phyloP scores from a whole-genome alignment of 306 rosid species.

The Cyclanthera cordifolia region DNA sequence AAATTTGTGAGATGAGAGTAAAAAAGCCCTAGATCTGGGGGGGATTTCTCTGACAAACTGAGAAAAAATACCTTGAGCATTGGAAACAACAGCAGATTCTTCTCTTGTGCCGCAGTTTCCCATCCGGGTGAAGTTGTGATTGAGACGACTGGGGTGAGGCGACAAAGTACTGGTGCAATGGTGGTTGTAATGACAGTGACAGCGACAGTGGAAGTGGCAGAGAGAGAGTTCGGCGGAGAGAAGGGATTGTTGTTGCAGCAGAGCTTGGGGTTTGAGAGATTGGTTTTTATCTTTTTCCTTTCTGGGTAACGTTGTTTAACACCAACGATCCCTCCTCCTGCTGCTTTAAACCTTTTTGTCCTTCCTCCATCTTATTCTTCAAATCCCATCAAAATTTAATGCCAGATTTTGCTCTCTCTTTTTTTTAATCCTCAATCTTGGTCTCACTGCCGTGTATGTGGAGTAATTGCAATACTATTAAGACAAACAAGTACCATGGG shows the following conservation, averaged over 20 bases:
- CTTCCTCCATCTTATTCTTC: background rate
- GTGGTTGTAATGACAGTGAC: background rate
- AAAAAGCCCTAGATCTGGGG: constrained; percentile 40
- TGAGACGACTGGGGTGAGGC: constrained; percentile 16
- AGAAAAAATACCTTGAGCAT: constrained; percentile 56
- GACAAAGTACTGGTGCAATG: constrained; percentile 1
- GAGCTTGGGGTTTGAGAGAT: too few relatives aligned
- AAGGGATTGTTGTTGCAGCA: background rate
- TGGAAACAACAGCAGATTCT: constrained; percentile 87
- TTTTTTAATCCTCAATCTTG: too few relatives aligned
- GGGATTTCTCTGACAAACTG: background rate
- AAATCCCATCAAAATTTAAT: background rate
- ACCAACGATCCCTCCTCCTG: background rate
- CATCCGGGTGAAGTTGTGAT: constrained; percentile 27
- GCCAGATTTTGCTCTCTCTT: too few relatives aligned
- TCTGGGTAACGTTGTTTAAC: background rate
- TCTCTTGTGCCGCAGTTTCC: constrained; percentile 97
- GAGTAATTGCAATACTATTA: too few relatives aligned
- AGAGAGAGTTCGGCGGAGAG: constrained; percentile 7
- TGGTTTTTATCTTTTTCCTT: background rate
- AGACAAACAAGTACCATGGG: too few relatives aligned
- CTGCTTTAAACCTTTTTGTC: background rate
- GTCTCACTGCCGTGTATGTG: too few relatives aligned
- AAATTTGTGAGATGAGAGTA: background rate
- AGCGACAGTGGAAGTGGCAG: background rate